phyloP scores from a whole-genome alignment of 805 yeast genomes.

The Saturnispora serradocipensis region DNA sequence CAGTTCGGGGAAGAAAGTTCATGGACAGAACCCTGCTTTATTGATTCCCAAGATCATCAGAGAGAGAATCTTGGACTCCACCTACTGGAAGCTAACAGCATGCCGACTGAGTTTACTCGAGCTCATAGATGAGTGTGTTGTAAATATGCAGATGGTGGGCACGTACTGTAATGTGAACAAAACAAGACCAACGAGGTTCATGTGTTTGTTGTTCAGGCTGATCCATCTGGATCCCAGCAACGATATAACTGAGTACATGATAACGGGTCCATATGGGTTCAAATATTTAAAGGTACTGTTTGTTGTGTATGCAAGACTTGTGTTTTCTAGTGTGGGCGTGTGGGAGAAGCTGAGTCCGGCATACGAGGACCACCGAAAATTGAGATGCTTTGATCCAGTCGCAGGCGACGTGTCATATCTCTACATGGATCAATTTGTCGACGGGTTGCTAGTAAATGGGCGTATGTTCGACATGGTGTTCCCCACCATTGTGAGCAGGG shows the following conservation, averaged over 20 bases:
- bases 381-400: constrained; percentile 36
- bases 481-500: constrained; percentile 47
- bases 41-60: constrained; percentile 50
- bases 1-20: constrained; percentile 21
- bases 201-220: constrained; percentile 69
- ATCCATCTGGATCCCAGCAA: constrained; percentile 64
- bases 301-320: constrained; percentile 51
- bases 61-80: constrained; percentile 46
- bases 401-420: constrained; percentile 31
- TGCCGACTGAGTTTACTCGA: constrained; percentile 35
- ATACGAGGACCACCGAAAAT: constrained; percentile 58
- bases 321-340: constrained; percentile 14
- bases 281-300: constrained; percentile 67
- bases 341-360: constrained; percentile 39
- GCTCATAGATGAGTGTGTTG: constrained; percentile 36
- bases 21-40: constrained; percentile 40
- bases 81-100: constrained; percentile 52
- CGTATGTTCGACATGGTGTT: constrained; percentile 67
- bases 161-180: constrained; percentile 27
- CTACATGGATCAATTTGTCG: constrained; percentile 70
- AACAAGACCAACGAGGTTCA: constrained; percentile 58
- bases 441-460: constrained; percentile 44
- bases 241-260: constrained; percentile 45
- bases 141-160: constrained; percentile 40
- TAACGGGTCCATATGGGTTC: constrained; percentile 55